These are phyloP conservation scores for Centrapalus pauciflorus DNA, from an alignment of 129 eudicot species.

Conservation along the genomic window DNA sequence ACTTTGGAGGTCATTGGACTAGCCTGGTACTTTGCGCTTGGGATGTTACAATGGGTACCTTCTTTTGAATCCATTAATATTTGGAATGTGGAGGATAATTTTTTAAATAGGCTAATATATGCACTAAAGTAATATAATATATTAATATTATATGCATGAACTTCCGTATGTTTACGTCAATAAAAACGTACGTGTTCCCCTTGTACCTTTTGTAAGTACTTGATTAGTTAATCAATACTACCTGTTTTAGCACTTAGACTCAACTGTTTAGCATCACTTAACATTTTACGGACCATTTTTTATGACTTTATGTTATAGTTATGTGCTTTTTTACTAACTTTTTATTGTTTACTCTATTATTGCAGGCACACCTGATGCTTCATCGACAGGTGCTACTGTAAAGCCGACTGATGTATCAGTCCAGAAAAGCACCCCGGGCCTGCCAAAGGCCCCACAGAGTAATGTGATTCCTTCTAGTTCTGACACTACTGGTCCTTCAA, in stretches of 20 bases:
- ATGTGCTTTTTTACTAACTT: neutral
- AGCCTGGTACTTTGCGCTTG: too few species aligned
- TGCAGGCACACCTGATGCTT: constrained; percentile 47
- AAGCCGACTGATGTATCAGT: constrained; percentile 36
- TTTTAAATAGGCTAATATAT: neutral
- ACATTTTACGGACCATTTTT: too few species aligned
- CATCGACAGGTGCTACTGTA: constrained; percentile 30
- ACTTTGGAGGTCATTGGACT: too few species aligned
- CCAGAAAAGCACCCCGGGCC: constrained; percentile 47
- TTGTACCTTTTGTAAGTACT: too few species aligned
- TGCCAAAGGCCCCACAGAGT: constrained; percentile 62
- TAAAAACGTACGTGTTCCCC: neutral
- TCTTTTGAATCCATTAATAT: neutral
- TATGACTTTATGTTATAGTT: neutral
- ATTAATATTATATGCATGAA: too few species aligned
- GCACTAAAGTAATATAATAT: neutral
- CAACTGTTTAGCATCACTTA: too few species aligned
- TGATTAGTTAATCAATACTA: neutral
- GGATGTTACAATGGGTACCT: too few species aligned
- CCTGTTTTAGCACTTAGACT: neutral
- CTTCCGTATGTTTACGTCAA: neutral
- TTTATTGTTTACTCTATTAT: neutral
- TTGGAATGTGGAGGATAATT: neutral
- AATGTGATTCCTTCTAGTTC: constrained; percentile 29
- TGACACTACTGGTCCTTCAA: constrained; percentile 38